Percentiles rank a stretch among this genome's conserved stretches.
phyloP scores from a whole-genome alignment of 2,329 filamentous ascomycete genomes.

The Raffaelea albimanens region DNA sequence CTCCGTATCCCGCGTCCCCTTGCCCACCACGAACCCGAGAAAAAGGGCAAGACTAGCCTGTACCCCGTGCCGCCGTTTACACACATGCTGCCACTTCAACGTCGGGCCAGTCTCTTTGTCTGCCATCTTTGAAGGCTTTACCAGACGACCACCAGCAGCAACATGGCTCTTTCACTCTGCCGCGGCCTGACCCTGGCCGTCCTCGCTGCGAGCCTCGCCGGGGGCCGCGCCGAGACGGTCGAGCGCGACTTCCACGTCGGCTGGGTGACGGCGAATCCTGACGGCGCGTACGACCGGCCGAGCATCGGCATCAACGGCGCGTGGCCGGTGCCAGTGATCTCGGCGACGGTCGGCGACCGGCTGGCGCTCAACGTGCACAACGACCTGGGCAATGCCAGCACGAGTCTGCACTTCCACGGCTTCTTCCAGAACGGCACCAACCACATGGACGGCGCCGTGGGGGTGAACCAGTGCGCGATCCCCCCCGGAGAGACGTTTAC shows the following conservation, averaged over 20 bases:
- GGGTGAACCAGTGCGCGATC: constrained; percentile 59
- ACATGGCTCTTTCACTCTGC: not conserved
- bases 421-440: constrained; percentile 55
- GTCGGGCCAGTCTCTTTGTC: too few species aligned
- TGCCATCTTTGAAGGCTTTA: too few species aligned
- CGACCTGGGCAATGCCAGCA: constrained; percentile 51
- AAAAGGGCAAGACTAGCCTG: too few species aligned
- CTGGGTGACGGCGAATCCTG: constrained; percentile 64
- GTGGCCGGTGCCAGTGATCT: constrained; percentile 63
- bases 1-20: too few species aligned
- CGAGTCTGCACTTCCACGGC: constrained; percentile 62
- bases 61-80: too few species aligned
- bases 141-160: not conserved
- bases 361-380: constrained; percentile 51
- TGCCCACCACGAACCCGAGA: too few species aligned
- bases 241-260: constrained; percentile 58
- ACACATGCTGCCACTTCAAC: too few species aligned
- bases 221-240: constrained; percentile 32
- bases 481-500: constrained; percentile 52
- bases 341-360: constrained; percentile 51
- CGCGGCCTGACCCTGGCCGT: not conserved
- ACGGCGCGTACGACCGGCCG: constrained; percentile 52
- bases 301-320: constrained; percentile 66
- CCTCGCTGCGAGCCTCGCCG: not conserved
- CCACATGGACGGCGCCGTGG: constrained; percentile 61